Percentiles rank a stretch among this genome's conserved stretches.
Conservation (phyloP, 176 grass and related monocot species). For the Zoysia japonica region DNA sequence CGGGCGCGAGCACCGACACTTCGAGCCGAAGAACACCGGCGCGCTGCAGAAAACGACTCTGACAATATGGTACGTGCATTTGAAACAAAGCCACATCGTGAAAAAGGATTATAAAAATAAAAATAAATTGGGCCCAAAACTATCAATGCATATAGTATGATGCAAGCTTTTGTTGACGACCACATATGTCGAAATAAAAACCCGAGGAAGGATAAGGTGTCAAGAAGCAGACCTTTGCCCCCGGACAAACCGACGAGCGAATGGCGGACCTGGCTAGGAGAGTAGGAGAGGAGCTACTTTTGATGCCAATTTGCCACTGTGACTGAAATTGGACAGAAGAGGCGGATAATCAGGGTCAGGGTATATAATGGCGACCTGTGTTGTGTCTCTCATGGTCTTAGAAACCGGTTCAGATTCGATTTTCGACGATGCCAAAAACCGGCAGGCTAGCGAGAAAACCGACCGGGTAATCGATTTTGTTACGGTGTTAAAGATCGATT, state of each 20-base stretch:
- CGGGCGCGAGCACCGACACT: not conserved
- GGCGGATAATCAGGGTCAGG: not conserved
- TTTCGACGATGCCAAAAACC: no score
- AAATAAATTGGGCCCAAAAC: not conserved
- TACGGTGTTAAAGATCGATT: no score
- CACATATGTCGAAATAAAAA: not conserved
- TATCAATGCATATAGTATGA: not conserved
- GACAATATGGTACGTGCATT: not conserved
- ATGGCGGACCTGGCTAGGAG: no score
- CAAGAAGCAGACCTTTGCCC: constrained; percentile 21
- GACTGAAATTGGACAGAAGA: not conserved
- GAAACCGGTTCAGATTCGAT: no score
- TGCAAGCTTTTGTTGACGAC: not conserved
- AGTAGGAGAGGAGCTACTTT: not conserved
- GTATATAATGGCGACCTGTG: not conserved
- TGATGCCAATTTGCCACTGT: not conserved
- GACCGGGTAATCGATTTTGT: no score
- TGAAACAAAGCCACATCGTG: not conserved
- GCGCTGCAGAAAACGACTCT: not conserved
- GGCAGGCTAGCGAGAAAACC: no score
- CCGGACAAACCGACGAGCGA: not conserved
- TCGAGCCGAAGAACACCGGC: not conserved
- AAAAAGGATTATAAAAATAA: not conserved
- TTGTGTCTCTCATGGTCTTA: no score
- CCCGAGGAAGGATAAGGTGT: not conserved